Conservation (phyloP, 257 asterid genomes). For the Solanum chiquidenum region DNA sequence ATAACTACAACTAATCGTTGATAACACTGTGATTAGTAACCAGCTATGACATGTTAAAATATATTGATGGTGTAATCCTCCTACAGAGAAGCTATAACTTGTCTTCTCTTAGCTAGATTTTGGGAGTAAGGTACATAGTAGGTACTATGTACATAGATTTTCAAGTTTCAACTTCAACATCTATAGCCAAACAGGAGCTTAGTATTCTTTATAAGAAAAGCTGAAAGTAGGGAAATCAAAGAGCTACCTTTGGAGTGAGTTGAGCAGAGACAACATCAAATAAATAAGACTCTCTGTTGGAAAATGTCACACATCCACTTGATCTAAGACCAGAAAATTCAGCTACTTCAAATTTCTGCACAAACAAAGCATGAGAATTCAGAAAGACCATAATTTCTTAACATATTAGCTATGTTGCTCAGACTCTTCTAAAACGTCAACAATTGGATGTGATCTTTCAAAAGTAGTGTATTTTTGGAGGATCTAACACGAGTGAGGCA, state of each 20-base stretch:
- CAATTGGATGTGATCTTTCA: neutral
- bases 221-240: neutral
- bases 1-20: neutral
- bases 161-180: neutral
- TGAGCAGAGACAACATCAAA: constrained; percentile 62
- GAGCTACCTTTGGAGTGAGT: constrained; percentile 47
- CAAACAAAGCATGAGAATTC: constrained; percentile 1
- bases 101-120: neutral
- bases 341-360: constrained; percentile 54
- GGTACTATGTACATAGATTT: neutral
- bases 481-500: neutral
- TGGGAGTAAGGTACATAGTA: neutral
- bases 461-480: neutral
- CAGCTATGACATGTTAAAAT: neutral
- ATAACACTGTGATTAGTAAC: neutral
- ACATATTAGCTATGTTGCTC: neutral
- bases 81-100: neutral
- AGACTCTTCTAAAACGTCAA: neutral
- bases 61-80: neutral
- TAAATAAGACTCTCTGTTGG: constrained; percentile 48
- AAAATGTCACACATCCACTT: constrained; percentile 42
- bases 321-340: constrained; percentile 69
- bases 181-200: neutral
- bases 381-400: neutral
- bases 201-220: neutral